These are phyloP conservation scores for Diaporthe helianthi DNA, from an alignment of 2,329 filamentous ascomycete genomes.

Conservation along the genomic window DNA sequence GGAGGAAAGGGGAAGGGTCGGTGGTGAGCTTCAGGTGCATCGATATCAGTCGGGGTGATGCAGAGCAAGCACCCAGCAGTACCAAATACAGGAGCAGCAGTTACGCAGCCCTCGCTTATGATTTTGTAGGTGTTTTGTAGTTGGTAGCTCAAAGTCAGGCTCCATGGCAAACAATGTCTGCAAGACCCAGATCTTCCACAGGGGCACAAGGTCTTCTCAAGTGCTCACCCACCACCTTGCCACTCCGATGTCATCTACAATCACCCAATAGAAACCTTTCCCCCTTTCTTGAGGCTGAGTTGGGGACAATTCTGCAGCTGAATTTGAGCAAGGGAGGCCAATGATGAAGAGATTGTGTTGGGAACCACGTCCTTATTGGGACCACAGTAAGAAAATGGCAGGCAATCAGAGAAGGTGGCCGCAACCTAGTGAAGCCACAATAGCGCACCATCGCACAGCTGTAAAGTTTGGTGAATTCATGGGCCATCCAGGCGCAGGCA, in stretches of 20 bases:
- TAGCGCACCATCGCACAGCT: background rate
- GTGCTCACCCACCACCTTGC: background rate
- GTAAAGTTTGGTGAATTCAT: background rate
- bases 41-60: constrained; percentile 20
- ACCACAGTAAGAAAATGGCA: background rate
- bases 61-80: constrained; percentile 17
- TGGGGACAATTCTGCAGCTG: background rate
- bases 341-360: background rate
- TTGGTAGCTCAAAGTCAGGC: background rate
- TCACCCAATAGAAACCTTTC: background rate
- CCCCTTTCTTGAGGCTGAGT: background rate
- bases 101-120: background rate
- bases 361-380: background rate
- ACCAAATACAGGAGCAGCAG: background rate
- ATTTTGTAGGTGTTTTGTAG: background rate
- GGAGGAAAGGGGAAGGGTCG: background rate
- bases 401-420: background rate
- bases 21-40: background rate
- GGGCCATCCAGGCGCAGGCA: background rate
- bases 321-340: background rate
- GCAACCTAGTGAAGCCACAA: constrained; percentile 11
- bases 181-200: no score
- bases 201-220: background rate
- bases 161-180: background rate
- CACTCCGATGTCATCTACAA: no score